These are phyloP conservation scores for Pseudocercospora vitis DNA, from an alignment of 2,329 filamentous ascomycete genomes.

Conservation along the genomic window DNA sequence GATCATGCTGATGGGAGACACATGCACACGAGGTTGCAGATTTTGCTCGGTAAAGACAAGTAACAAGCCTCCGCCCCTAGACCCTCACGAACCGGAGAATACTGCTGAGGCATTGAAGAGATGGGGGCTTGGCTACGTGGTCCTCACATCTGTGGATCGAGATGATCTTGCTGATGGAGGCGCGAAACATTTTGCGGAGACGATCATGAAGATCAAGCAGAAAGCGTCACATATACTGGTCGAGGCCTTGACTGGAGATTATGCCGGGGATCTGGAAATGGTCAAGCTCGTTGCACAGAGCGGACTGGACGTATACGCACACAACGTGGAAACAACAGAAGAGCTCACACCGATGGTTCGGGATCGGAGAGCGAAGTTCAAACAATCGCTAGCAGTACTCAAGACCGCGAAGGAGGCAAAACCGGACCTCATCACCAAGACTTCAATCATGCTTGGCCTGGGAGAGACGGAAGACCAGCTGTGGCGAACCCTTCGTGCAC, in stretches of 20 bases:
- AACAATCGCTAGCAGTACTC: slow-evolving; percentile 78
- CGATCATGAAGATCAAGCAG: slow-evolving; percentile 86
- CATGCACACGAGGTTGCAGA: slow-evolving; percentile 90
- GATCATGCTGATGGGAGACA: slow-evolving; percentile 99
- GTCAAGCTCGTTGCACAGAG: slow-evolving; percentile 79
- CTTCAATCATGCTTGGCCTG: slow-evolving; percentile 92
- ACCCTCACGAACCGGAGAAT: slow-evolving; percentile 95
- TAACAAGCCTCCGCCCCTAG: slow-evolving; percentile 72
- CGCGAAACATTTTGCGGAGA: slow-evolving; percentile 86
- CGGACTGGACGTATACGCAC: slow-evolving; percentile 92
- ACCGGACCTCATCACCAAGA: slow-evolving; percentile 90
- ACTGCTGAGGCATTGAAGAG: slow-evolving; percentile 88
- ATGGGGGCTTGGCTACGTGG: slow-evolving; percentile 95
- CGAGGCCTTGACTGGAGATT: slow-evolving; percentile 86
- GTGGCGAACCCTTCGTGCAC: slow-evolving; percentile 74
- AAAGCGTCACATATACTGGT: slow-evolving; percentile 70
- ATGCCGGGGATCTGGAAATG: slow-evolving; percentile 80
- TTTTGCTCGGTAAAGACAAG: slow-evolving; percentile 97
- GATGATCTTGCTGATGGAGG: slow-evolving; percentile 90
- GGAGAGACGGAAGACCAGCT: slow-evolving; percentile 90
- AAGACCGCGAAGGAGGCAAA: slow-evolving; percentile 76
- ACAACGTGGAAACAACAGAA: slow-evolving; percentile 96
- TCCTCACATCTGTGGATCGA: slow-evolving; percentile 88
- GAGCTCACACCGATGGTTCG: slow-evolving; percentile 84
- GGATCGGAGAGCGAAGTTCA: slow-evolving; percentile 84